Conservation (phyloP, 2,329 filamentous ascomycete species). For the Colletotrichum camelliae region DNA sequence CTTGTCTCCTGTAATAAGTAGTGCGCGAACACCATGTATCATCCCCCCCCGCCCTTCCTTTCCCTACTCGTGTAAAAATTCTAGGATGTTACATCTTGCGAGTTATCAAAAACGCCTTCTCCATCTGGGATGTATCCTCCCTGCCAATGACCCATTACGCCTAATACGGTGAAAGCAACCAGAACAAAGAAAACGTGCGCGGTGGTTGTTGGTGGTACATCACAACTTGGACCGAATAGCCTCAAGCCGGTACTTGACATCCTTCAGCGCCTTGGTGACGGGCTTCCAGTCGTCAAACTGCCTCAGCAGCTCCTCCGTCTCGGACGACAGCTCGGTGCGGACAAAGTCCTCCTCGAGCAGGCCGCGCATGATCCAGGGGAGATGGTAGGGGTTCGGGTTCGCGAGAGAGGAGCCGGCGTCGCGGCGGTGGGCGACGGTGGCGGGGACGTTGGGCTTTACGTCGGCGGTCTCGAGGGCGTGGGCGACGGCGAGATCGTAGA, state of each 20-base stretch:
- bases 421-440: constrained; percentile 26
- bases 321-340: constrained; percentile 76
- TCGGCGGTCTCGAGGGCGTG: constrained; percentile 76
- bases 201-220: not conserved
- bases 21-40: constrained; percentile 16
- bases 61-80: not conserved
- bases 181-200: not conserved
- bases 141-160: not conserved
- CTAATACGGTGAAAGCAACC: not conserved
- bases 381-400: constrained; percentile 81
- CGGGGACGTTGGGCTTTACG: constrained; percentile 37
- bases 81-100: not conserved
- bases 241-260: constrained; percentile 94
- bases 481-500: constrained; percentile 80
- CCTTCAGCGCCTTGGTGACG: constrained; percentile 86
- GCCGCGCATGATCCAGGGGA: constrained; percentile 96
- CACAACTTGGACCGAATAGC: constrained; percentile 85
- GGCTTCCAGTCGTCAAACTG: constrained; percentile 97
- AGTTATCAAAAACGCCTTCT: not conserved
- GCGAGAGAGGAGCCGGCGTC: constrained; percentile 35
- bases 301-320: constrained; percentile 79
- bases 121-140: not conserved
- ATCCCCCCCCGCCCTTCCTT: not conserved
- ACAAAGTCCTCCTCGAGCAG: constrained; percentile 92
- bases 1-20: not conserved